Percentiles rank a stretch among this genome's conserved stretches.
Evolutionary conservation across 1,139 yeast genomes (phyloP).

Genomic region (Yamadazyma triangularis): DNA sequence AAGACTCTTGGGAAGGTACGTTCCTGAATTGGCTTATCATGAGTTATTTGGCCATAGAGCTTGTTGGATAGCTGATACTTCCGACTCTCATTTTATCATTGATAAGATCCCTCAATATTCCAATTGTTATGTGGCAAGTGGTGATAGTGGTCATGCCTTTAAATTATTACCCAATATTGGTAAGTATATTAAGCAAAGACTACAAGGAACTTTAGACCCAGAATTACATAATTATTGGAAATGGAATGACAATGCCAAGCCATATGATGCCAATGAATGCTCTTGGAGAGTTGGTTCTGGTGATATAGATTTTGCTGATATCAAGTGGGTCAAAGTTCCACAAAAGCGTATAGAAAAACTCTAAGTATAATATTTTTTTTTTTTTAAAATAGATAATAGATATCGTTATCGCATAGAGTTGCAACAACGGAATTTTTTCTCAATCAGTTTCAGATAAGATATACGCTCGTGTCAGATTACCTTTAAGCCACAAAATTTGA

Average conservation of each 20-base stretch:
- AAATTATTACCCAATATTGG: conserved; percentile 27
- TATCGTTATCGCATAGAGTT: no score
- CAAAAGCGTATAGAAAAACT: no score
- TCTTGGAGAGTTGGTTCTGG: conserved; percentile 26
- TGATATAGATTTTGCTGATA: conserved; percentile 21
- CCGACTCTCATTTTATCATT: conserved; percentile 37
- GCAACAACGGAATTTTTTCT: no score
- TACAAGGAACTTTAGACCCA: conserved; percentile 20
- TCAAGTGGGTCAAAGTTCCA: conserved; percentile 28
- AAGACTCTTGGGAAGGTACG: conserved; percentile 9
- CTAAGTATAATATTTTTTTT: no score
- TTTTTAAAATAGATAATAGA: no score
- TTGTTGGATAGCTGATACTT: conserved; percentile 48
- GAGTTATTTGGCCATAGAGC: conserved; percentile 28
- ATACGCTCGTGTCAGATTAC: no score
- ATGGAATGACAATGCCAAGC: conserved; percentile 20
- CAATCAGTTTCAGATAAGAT: no score
- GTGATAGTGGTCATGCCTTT: conserved; percentile 33
- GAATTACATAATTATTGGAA: conserved; percentile 21
- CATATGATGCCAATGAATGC: conserved; percentile 19
- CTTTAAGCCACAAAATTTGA: no score
- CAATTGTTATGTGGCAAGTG: conserved; percentile 34
- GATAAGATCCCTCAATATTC: conserved; percentile 30
- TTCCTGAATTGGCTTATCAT: conserved; percentile 37
- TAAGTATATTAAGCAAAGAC: conserved; percentile 19